Base-by-base conservation (phyloP, 2,329 filamentous ascomycete species). In the Alternaria brassicae region DNA sequence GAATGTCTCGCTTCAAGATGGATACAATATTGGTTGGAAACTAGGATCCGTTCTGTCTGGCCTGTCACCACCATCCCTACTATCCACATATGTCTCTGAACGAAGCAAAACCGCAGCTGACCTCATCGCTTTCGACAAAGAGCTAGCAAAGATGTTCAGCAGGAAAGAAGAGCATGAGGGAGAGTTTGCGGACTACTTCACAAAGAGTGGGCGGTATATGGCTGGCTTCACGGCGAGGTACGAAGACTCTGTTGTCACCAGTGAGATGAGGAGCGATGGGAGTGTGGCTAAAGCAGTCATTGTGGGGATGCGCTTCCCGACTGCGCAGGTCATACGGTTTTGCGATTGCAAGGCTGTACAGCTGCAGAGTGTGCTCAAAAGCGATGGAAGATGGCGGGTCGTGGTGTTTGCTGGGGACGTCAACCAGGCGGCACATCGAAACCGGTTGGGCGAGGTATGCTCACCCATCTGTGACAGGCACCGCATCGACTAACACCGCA, bases 51-150 rank as follows among this genome's bases (percentile, higher is more conserved):
- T 76, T 0, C 60, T 77, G 0, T 62, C 58, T 3, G 85, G 85
- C 7, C 77, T 88, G 13, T 84, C 85, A 0, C 84, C 84, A 57
- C 81, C 82, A 0, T 75, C 76, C 2, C 74, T 91, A 5, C 80
- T 90, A 0, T 77, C 84, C 49, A 89, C 85, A 51, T 90, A 90
- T 70, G 85, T 88, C 61, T 73, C 81, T 21, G 88, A 91, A 74
- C 82, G 88, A 79, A 51, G 61, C 0, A 77, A 76, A 37, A 75
- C 72, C 1, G 77, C 77, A 0, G 69, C 66, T 0, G 84, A 88
- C 53, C 77, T 90, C 12, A 88, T 89, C 58, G 82, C 84, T 4
- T 89, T 89, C 58, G 87, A 89, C 64, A 81, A 83, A 1, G 78
- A 81, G 50, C 85, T 72, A 1, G 81, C 83, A 0, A 81, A 81